Evolutionary conservation across 2,329 filamentous ascomycete species (phyloP).

Genomic region (Elsinoe australis): DNA sequence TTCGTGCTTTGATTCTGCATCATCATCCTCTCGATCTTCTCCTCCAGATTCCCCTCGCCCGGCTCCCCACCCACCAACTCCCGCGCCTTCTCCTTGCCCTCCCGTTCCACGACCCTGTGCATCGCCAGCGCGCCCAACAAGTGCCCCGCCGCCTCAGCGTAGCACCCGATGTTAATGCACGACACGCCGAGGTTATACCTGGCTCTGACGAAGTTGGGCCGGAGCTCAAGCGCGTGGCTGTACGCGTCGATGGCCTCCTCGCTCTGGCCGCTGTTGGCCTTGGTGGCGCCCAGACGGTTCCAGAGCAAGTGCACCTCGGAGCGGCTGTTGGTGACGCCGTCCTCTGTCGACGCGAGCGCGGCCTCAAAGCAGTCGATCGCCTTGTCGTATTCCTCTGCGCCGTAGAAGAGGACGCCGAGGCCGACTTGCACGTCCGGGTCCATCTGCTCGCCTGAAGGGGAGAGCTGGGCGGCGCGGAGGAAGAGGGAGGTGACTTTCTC

Average conservation of each 20-base stretch:
- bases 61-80: slow-evolving; percentile 63
- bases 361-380: slow-evolving; percentile 97
- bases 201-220: slow-evolving; percentile 93
- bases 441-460: slow-evolving; percentile 88
- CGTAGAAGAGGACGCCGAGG: slow-evolving; percentile 93
- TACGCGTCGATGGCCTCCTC: slow-evolving; percentile 98
- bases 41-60: slow-evolving; percentile 50
- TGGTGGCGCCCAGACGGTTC: slow-evolving; percentile 92
- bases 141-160: slow-evolving; percentile 86
- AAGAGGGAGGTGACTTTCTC: slow-evolving; percentile 85
- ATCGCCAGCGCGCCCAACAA: slow-evolving; percentile 85
- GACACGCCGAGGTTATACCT: slow-evolving; percentile 94
- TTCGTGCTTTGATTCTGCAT: slow-evolving; percentile 96
- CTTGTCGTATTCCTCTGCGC: slow-evolving; percentile 95
- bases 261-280: slow-evolving; percentile 85
- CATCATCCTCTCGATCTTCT: slow-evolving; percentile 76
- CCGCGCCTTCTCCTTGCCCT: slow-evolving; percentile 72
- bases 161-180: slow-evolving; percentile 96
- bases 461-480: slow-evolving; percentile 85
- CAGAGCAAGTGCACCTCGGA: slow-evolving; percentile 88
- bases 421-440: slow-evolving; percentile 98
- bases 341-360: slow-evolving; percentile 76
- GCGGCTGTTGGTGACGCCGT: slow-evolving; percentile 73
- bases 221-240: slow-evolving; percentile 79
- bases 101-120: slow-evolving; percentile 87